These are phyloP conservation scores for Fulvia fulva DNA, from an alignment of 2,329 filamentous ascomycete species.

Conservation along the genomic window DNA sequence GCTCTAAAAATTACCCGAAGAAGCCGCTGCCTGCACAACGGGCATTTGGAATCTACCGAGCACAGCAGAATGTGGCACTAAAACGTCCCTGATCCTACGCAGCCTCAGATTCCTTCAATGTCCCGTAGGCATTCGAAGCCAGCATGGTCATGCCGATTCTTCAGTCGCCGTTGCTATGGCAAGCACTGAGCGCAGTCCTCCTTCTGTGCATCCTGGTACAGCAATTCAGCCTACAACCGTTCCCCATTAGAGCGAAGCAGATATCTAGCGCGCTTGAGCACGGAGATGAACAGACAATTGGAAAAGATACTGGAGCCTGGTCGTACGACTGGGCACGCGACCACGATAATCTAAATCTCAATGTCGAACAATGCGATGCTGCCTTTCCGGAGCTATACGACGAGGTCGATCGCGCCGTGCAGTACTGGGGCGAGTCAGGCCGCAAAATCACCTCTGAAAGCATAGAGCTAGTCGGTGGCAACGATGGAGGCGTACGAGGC, in stretches of 20 bases:
- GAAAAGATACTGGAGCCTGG: constrained; percentile 7
- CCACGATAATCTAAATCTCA: constrained; percentile 28
- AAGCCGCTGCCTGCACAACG: neutral
- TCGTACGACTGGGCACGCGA: constrained; percentile 24
- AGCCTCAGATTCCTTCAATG: neutral
- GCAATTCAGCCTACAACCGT: constrained; percentile 9
- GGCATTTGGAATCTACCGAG: neutral
- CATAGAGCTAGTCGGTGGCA: constrained; percentile 38
- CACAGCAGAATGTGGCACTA: neutral
- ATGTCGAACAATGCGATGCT: constrained; percentile 27
- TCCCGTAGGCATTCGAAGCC: neutral
- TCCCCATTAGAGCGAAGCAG: neutral
- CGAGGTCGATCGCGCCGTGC: constrained; percentile 30
- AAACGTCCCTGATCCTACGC: neutral
- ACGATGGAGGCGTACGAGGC: constrained; percentile 19
- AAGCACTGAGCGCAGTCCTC: constrained; percentile 16
- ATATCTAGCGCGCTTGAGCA: neutral
- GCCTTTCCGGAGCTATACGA: constrained; percentile 33
- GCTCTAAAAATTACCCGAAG: neutral
- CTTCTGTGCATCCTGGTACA: constrained; percentile 17
- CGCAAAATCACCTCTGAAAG: constrained; percentile 9
- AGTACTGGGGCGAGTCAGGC: constrained; percentile 9
- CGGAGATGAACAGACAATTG: neutral
- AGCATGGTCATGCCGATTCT: neutral
- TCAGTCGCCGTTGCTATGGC: constrained; percentile 16